Evolutionary conservation across 2,329 filamentous ascomycete genomes (phyloP), one percentile per base, ranked within the genome.

Genomic region (Didymella pomorum): DNA sequence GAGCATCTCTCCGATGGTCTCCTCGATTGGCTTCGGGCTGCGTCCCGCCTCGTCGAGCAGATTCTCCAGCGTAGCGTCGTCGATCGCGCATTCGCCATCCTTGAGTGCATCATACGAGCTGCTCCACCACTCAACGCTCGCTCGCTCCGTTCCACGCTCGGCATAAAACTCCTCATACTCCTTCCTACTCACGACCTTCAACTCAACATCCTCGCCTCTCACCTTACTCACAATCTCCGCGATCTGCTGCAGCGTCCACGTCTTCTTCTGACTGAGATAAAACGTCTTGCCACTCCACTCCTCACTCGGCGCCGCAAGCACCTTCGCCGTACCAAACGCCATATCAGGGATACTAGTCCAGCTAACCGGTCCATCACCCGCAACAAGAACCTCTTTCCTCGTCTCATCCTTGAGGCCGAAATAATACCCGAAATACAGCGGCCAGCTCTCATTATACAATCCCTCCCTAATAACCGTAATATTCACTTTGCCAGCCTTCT

Each of bases 391-490:
- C 37, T 79, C 75, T 0, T 41, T 67, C 48, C 79, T 64, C 0
- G 64, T 63, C 37, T 81, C 79, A 2, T 70, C 58, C 10, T 69
- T 70, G 1, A 75, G 39, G 0, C 61, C 61, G 12, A 74, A 74
- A 46, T 78, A 81, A 52, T 82, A 79, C 0, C 80, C 80, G 20
- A 81, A 74, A 58, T 82, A 81, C 20, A 82, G 62, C 7, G 79
- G 80, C 80, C 80, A 82, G 52, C 72, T 77, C 66, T 82, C 79
- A 44, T 78, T 80, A 54, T 82, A 81, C 54, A 82, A 51, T 0
- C 80, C 80, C 57, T 82, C 78, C 0, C 80, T 67, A 0, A 82
- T 67, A 5, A 81, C 65, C 0, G 79, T 81, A 5, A 71, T 74
- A 0, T 61, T 46, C 1, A 68, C 56, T 9, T 64, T 68, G 0